Evolutionary conservation across 2,329 filamentous ascomycete genomes (phyloP).

Genomic region (Pseudonectria foliicola): DNA sequence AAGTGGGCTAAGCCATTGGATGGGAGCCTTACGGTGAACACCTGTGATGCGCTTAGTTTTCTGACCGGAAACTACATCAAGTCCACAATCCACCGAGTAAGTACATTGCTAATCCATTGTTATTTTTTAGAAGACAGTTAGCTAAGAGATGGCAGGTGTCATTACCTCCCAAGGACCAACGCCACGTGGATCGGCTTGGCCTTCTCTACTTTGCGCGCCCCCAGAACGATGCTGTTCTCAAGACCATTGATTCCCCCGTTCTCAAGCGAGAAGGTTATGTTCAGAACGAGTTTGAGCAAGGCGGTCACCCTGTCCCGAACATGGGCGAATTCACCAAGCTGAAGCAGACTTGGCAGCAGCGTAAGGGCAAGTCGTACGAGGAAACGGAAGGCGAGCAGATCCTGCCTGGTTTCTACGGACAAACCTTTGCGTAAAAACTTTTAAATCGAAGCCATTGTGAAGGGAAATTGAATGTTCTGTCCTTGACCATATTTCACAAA

Average conservation of each 20-base stretch:
- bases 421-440: conserved; percentile 9
- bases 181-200: conserved; percentile 40
- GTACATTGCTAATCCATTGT: background rate
- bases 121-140: too few species aligned
- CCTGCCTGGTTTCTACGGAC: conserved; percentile 27
- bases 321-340: conserved; percentile 32
- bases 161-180: conserved; percentile 33
- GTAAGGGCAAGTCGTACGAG: conserved; percentile 19
- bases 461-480: too few species aligned
- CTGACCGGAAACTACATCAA: conserved; percentile 42
- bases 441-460: too few species aligned
- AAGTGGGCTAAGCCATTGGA: conserved; percentile 43
- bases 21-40: conserved; percentile 45
- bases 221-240: conserved; percentile 31
- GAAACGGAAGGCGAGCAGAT: conserved; percentile 26
- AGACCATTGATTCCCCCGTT: conserved; percentile 31
- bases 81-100: conserved; percentile 33
- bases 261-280: conserved; percentile 26
- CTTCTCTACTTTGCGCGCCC: conserved; percentile 44
- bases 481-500: too few species aligned
- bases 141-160: conserved; percentile 20
- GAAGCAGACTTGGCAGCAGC: conserved; percentile 33
- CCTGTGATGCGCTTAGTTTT: conserved; percentile 40
- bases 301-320: conserved; percentile 22
- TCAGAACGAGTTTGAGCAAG: conserved; percentile 32